Conservation (phyloP, 192 early-diverging fungal species). For the Rhizophagus clarus region DNA sequence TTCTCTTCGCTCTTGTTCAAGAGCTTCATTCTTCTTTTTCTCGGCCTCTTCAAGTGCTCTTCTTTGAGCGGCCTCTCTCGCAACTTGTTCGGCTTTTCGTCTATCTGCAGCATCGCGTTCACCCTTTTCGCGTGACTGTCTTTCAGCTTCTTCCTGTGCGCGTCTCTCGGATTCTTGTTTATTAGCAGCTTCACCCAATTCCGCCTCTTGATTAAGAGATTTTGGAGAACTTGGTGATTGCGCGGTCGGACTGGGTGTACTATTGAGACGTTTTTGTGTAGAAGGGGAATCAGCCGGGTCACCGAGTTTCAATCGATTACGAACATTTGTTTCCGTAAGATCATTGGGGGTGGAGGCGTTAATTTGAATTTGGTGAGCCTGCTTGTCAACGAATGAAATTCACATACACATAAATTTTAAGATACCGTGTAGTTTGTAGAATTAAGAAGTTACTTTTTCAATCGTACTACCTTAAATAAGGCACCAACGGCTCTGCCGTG, state of each 20-base stretch:
- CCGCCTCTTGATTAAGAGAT: conserved; percentile 30
- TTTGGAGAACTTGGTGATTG: conserved; percentile 36
- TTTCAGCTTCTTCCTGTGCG: conserved; percentile 29
- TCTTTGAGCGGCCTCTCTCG: conserved; percentile 37
- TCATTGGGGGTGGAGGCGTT: conserved; percentile 43
- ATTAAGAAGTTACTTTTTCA: conserved; percentile 35
- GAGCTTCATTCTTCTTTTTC: conserved; percentile 40
- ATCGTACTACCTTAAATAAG: conserved; percentile 52
- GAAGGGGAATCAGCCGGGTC: conserved; percentile 31
- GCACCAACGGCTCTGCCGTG: conserved; percentile 63
- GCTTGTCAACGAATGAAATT: conserved; percentile 31
- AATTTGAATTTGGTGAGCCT: conserved; percentile 37
- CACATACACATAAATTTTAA: conserved; percentile 33
- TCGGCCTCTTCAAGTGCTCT: conserved; percentile 41
- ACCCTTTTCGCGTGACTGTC: conserved; percentile 34
- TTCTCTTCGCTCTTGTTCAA: conserved; percentile 40
- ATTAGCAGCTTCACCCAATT: conserved; percentile 26
- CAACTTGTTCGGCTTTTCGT: conserved; percentile 39
- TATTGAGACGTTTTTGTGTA: conserved; percentile 18
- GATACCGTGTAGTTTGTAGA: conserved; percentile 36
- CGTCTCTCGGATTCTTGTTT: conserved; percentile 32
- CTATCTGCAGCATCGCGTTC: conserved; percentile 37
- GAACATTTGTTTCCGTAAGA: conserved; percentile 43
- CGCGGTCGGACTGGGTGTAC: background rate
- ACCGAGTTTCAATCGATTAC: conserved; percentile 43